Base-by-base conservation (phyloP, 768 basidiomycete species). In the Cantharellus anzutake region DNA sequence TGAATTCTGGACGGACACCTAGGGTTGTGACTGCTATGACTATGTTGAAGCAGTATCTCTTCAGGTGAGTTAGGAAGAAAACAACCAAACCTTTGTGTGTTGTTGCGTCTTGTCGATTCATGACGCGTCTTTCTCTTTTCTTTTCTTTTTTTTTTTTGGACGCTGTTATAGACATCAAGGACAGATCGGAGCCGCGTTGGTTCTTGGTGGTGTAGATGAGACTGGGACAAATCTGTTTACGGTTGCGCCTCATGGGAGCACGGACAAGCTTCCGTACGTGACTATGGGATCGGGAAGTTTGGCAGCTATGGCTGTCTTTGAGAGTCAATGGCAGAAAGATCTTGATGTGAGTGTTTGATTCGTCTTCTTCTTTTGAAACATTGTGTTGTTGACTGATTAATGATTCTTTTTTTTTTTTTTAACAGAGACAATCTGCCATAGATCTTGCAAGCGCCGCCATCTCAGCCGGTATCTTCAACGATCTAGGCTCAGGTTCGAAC, bases 221-320 rank as follows among this genome's bases (percentile, higher is more conserved):
- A 90, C 89, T 2, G 96, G 96, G 14, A 79, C 93, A 5, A 92
- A 98, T 61, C 81, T 99, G 11, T 98, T 94, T 75, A 97, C 93
- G 11, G 83, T 99, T 64, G 82, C 84, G 62, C 92, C 96, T 0
- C 93, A 99, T 71, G 96, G 96, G 2, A 96, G 92, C 11, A 98
- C 94, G 0, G 96, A 98, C 74, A 98, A 98, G 71, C 76, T 99
- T 29, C 96, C 96, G 0, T 99, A 93, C 67, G 94, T 99, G 42
- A 97, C 96, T 0, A 97, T 98, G 94, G 96, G 96, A 41, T 92
- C 88, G 2, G 96, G 96, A 62, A 86, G 82, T 67, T 74, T 97
- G 58, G 96, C 96, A 2, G 96, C 96, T 16, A 99, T 99, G 96
- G 93, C 93, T 5, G 85, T 98, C 7, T 98, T 99, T 64, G 96